Evolutionary conservation across 805 yeast genomes (phyloP).

Genomic region (Wickerhamiella brachini): DNA sequence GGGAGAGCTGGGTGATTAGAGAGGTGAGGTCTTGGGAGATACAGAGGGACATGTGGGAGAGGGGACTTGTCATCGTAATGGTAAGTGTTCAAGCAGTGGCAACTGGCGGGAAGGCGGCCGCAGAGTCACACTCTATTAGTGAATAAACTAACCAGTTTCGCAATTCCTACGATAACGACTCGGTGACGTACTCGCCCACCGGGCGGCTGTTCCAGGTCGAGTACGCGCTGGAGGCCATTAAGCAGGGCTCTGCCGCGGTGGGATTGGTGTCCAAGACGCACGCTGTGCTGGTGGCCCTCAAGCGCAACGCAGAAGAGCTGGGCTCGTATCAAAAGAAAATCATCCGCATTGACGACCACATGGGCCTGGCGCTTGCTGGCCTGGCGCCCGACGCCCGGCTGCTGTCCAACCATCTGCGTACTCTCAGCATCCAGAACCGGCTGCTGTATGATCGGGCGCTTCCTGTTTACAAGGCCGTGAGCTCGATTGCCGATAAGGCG

Average conservation of each 20-base stretch:
- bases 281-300: conserved; percentile 86
- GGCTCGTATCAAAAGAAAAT: conserved; percentile 94
- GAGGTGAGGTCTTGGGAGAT: background rate
- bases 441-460: conserved; percentile 78
- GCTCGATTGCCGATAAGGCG: conserved; percentile 87
- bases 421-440: conserved; percentile 78
- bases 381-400: conserved; percentile 97
- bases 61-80: conserved; percentile 1
- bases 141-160: conserved; percentile 44
- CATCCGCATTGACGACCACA: conserved; percentile 79
- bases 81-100: conserved; percentile 8
- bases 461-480: conserved; percentile 69
- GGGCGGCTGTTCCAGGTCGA: conserved; percentile 83
- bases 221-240: conserved; percentile 87
- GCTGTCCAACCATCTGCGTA: conserved; percentile 73
- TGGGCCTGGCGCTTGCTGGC: conserved; percentile 94
- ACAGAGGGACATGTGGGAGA: background rate
- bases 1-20: background rate
- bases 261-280: conserved; percentile 78
- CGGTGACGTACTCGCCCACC: conserved; percentile 93
- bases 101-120: no score
- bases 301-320: conserved; percentile 92
- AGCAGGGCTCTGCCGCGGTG: conserved; percentile 95
- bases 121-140: no score
- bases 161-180: conserved; percentile 96